Percentiles rank a stretch among this genome's conserved stretches.
These are phyloP conservation scores for Colletotrichum tropicicola DNA, from an alignment of 2,329 filamentous ascomycete species.

Conservation along the genomic window DNA sequence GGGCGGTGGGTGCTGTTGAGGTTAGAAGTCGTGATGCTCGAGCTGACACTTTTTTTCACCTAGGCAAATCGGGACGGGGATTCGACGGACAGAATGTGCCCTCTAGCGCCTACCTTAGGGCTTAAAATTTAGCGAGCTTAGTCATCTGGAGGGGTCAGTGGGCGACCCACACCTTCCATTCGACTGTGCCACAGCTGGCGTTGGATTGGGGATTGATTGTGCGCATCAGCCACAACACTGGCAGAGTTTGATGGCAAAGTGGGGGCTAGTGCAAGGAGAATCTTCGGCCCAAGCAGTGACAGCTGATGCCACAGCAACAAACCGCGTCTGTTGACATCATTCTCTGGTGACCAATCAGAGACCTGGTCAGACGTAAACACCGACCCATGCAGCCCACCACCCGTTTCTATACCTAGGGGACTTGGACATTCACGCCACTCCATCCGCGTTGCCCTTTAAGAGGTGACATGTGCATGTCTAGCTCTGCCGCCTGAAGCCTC, in stretches of 20 bases:
- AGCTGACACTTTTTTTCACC: slow-evolving; percentile 29
- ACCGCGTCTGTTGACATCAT: slow-evolving; percentile 27
- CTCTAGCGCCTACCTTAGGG: too few relatives aligned
- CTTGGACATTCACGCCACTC: slow-evolving; percentile 33
- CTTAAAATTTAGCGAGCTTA: too few relatives aligned
- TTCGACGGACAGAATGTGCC: too few relatives aligned
- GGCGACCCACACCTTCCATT: too few relatives aligned
- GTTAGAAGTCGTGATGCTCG: slow-evolving; percentile 25
- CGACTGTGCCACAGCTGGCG: too few relatives aligned
- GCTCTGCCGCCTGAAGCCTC: not conserved
- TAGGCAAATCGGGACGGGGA: too few relatives aligned
- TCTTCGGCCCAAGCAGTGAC: slow-evolving; percentile 3
- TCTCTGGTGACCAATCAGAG: slow-evolving; percentile 10
- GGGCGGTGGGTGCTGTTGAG: slow-evolving; percentile 32
- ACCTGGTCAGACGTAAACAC: slow-evolving; percentile 23
- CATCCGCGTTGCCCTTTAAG: slow-evolving; percentile 28
- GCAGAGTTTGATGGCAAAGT: not conserved
- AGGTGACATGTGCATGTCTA: slow-evolving; percentile 20
- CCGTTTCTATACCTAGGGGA: slow-evolving; percentile 31
- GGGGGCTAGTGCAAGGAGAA: not conserved
- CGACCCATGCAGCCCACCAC: slow-evolving; percentile 23
- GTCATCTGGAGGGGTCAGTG: too few relatives aligned
- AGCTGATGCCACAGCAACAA: slow-evolving; percentile 28
- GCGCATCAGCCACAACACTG: too few relatives aligned
- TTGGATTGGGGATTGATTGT: too few relatives aligned